Evolutionary conservation across 164 flowering plant species (phyloP), one percentile per base, ranked within the genome.

Genomic region (Paratinospora sagittata): DNA sequence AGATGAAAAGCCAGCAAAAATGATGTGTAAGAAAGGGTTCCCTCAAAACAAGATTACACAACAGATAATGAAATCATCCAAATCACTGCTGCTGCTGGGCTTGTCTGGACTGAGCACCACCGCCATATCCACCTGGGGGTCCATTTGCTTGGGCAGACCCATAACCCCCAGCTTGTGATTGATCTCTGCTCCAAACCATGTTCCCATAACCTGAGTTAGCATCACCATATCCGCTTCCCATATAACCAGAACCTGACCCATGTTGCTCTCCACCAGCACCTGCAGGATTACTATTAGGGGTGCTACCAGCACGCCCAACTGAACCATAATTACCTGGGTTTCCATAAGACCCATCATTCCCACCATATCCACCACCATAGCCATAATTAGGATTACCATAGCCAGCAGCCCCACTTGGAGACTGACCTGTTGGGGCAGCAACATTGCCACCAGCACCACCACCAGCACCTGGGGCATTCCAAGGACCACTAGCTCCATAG

Each of bases 351-450:
- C 90, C 91, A 69, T 93, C 98, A 75, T 66, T 76, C 63, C 89
- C 94, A 71, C 93, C 89, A 80, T 89, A 90, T n/a, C n/a, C n/a
- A 27, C 93, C 87, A 13, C 57, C 86, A 80, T 88, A 88, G 8
- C 92, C 97, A 85, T 89, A 89, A 73, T 86, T 89, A 73, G 84
- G 90, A 80, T 80, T 85, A 7, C 93, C 96, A 86, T 86, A 93
- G 3, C 89, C 88, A 76, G 89, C 70, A 33, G 82, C 84, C 27
- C 88, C 93, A 78, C 87, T 80, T 26, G 93, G 90, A 62, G 98
- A 89, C 64, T 91, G 98, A 62, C 97, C 89, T 68, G 87, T 66
- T 41, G 84, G 78, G 21, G 78, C 92, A 23, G 90, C 77, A 64
- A 74, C 84, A 72, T 81, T 77, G 13, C 84, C 87, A 75, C 85